Percentiles rank a stretch among this genome's conserved stretches.
Conservation (phyloP, 164 flowering plant species). For the Vitis labrusca region DNA sequence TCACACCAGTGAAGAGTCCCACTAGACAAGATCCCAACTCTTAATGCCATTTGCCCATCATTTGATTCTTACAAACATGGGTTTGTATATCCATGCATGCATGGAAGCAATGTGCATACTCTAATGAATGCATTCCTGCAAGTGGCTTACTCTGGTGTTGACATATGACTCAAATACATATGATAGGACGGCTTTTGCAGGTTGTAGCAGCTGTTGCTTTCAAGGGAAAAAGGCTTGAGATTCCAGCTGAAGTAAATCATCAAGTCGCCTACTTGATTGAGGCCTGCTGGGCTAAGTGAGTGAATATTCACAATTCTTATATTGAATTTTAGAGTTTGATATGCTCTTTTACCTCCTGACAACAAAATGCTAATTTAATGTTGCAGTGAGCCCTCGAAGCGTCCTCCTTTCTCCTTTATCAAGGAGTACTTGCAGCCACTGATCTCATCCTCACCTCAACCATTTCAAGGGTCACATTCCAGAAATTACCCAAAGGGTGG, state of each 20-base stretch:
- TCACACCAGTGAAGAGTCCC: no score
- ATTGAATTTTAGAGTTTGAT: no score
- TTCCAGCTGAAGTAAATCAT: constrained; percentile 68
- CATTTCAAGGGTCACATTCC: constrained; percentile 36
- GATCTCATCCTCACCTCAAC: constrained; percentile 52
- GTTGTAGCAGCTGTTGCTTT: constrained; percentile 94
- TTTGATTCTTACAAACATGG: no score
- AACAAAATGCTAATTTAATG: neutral
- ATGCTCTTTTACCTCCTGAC: no score
- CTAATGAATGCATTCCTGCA: no score
- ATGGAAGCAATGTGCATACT: no score
- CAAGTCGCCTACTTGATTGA: constrained; percentile 73
- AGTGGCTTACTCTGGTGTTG: no score
- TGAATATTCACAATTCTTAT: neutral
- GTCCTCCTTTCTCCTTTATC: constrained; percentile 75
- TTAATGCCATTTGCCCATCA: no score
- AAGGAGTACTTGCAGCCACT: constrained; percentile 71
- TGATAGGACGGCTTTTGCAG: constrained; percentile 30
- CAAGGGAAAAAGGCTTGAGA: constrained; percentile 76
- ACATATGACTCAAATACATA: no score
- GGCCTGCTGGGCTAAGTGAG: constrained; percentile 85
- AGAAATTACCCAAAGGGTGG: constrained; percentile 32
- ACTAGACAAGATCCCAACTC: no score
- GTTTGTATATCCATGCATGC: no score
- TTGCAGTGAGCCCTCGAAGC: constrained; percentile 84